Evolutionary conservation across 768 basidiomycete genomes (phyloP), one percentile per base, ranked within the genome.

Genomic region (Russula ochroleuca): DNA sequence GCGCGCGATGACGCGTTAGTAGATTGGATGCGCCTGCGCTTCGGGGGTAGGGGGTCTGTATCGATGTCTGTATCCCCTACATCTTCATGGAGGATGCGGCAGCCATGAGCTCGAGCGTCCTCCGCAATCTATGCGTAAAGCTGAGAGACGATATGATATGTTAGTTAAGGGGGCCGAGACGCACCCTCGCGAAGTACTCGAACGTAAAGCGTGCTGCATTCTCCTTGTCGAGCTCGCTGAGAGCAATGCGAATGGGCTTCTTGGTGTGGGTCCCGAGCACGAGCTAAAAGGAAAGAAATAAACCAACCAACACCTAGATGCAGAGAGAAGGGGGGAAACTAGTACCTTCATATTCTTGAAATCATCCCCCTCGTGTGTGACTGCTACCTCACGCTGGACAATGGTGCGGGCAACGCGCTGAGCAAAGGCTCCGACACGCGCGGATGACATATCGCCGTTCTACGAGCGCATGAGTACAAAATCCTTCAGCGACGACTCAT

Each of bases 111-210:
- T 25, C 56, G 59, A 41, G 59, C 58, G 14, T 55, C 47, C 47
- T 64, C 40, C 3, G 59, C 59, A 13, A 64, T 35, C 59, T 64
- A 48, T 7, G 35, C 13, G 6, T 13, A n/a, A 37, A 31, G 2
- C 0, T 28, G 3, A 21, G 17, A 35, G n/a, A 15, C 1, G 6
- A 33, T 1, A 11, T 23, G 6, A 33, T 1, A 11, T 23, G 21
- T 25, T 28, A 5, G 28, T 28, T 2, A 28, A 7, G 2, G 1
- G 15, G 15, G 40, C 9, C 1, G 28, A 23, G 57, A 52, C 57
- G n/a, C 37, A 64, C 63, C 38, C 41, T 61, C 14, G 23, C 38
- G 33, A 64, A 61, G n/a, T 55, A 56, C 47, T 64, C 53, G 40
- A 64, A 64, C 0, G 40, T 33, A 40, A 64, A 64, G 21, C 53